phyloP scores from a whole-genome alignment of 169 alveolate species.

The Eimeria sp. region DNA sequence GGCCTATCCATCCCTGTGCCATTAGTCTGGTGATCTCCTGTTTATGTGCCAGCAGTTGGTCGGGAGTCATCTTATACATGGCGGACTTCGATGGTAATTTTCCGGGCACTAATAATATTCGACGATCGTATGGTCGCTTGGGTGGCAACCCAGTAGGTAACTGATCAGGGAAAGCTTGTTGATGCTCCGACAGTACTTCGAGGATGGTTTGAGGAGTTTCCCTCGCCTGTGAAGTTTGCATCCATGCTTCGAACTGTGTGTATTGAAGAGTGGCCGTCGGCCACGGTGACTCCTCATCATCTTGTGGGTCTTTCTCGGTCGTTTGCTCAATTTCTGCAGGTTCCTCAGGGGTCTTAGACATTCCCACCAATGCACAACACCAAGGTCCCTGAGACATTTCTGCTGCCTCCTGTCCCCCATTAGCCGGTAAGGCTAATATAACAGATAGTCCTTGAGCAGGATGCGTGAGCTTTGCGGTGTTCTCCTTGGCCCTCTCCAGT shows the following conservation, averaged over 20 bases:
- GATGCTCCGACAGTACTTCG: neutral
- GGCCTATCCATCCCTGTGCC: no score
- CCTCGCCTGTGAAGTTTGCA: neutral
- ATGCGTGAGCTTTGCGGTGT: no score
- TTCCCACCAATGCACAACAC: neutral
- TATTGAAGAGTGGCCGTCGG: neutral
- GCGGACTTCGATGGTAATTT: neutral
- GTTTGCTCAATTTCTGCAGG: no score
- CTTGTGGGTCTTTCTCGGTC: neutral
- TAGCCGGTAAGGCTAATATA: no score
- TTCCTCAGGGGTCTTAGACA: neutral
- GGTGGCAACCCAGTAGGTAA: neutral
- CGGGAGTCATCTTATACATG: neutral
- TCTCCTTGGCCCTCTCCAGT: no score
- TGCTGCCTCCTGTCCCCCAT: no score
- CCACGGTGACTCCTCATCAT: neutral
- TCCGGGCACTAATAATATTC: neutral
- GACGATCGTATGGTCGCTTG: neutral
- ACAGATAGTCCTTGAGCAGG: no score
- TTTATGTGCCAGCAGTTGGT: no score
- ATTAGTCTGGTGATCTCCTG: no score
- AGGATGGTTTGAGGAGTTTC: neutral
- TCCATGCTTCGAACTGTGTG: neutral
- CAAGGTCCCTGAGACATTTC: neutral
- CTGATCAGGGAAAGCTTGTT: no score